Percentiles rank a stretch among this genome's conserved stretches.
Conservation (phyloP, 139 green algal genomes). For the Chlorella sp. region DNA sequence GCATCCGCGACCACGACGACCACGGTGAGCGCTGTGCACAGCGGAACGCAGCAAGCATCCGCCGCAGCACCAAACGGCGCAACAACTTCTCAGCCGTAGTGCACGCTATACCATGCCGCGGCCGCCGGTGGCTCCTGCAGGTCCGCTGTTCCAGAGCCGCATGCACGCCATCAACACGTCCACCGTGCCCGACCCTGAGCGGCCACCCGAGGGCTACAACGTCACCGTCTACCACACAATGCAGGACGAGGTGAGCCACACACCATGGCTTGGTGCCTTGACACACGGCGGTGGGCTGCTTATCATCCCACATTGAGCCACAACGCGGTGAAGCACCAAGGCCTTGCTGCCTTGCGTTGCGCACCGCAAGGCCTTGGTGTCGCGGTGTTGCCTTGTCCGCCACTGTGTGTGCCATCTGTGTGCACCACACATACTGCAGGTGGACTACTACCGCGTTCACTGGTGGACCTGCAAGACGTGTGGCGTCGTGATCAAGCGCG, state of each 20-base stretch:
- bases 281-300: no score
- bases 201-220: slow-evolving; percentile 59
- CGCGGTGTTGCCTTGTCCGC: no score
- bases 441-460: slow-evolving; percentile 48
- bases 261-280: no score
- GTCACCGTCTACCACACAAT: slow-evolving; percentile 63
- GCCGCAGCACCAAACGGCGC: not conserved
- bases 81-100: not conserved
- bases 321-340: no score
- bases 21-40: not conserved
- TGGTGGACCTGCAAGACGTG: slow-evolving; percentile 51
- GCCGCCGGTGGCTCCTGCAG: not conserved
- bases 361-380: no score
- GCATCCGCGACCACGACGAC: not conserved
- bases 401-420: no score
- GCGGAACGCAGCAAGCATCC: not conserved
- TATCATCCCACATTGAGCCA: no score
- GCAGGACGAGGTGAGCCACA: slow-evolving; percentile 15
- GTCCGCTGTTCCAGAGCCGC: slow-evolving; percentile 23
- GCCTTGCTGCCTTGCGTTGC: no score
- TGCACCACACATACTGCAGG: no score
- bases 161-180: slow-evolving; percentile 63
- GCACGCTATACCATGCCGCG: not conserved
- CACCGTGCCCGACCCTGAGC: slow-evolving; percentile 39
- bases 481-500: slow-evolving; percentile 43